Percentiles rank a stretch among this genome's conserved stretches.
Conservation (phyloP, 73 alveolate genomes). For the Tetrahymena thermophila region DNA sequence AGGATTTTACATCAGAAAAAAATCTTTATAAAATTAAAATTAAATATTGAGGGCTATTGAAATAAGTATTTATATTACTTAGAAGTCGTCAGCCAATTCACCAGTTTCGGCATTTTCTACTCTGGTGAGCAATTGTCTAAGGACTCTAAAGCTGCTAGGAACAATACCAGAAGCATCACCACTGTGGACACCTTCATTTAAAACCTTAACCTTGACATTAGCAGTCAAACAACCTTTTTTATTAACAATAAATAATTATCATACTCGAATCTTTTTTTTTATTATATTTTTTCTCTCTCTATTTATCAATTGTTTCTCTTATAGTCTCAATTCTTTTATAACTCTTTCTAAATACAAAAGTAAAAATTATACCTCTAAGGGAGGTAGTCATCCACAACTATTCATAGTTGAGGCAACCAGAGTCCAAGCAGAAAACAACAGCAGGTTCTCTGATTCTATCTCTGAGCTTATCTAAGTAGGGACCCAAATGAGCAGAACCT, state of each 20-base stretch:
- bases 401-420: slow-evolving; percentile 80
- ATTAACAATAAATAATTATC: background rate
- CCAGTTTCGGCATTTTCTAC: slow-evolving; percentile 81
- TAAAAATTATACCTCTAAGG: slow-evolving; percentile 65
- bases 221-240: slow-evolving; percentile 66
- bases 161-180: slow-evolving; percentile 90
- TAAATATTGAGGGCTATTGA: no score
- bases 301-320: background rate
- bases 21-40: slow-evolving; percentile 3
- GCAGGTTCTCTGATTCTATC: slow-evolving; percentile 71
- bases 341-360: background rate
- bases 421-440: slow-evolving; percentile 73
- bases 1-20: background rate
- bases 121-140: slow-evolving; percentile 75
- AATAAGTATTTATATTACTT: slow-evolving; percentile 8
- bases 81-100: slow-evolving; percentile 44
- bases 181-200: slow-evolving; percentile 74
- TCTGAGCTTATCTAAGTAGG: slow-evolving; percentile 56
- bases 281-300: background rate
- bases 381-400: slow-evolving; percentile 83
- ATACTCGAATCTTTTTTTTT: no score
- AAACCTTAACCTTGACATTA: slow-evolving; percentile 68
- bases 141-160: slow-evolving; percentile 87
- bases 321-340: background rate
- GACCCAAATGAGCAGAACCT: slow-evolving; percentile 73